Percentiles rank a stretch among this genome's conserved stretches.
Evolutionary conservation across 441 rosid species (phyloP).

Genomic region (Jatropha podagrica): DNA sequence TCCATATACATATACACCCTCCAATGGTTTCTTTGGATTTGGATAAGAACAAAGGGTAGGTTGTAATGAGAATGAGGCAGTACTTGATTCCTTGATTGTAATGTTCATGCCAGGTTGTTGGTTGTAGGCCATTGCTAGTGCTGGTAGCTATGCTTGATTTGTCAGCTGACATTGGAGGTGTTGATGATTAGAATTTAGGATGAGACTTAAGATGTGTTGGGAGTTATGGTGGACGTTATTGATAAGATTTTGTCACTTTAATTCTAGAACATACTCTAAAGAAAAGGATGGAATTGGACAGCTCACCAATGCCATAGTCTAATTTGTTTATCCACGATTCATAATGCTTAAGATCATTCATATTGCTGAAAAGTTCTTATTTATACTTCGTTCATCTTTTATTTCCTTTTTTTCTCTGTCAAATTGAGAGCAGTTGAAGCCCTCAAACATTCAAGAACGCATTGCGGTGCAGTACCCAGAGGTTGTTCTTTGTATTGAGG

Average conservation of each 20-base stretch:
- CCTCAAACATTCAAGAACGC: constrained; percentile 39
- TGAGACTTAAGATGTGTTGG: neutral
- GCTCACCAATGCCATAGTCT: neutral
- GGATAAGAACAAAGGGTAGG: neutral
- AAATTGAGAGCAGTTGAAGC: constrained; percentile 40
- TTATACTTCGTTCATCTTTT: neutral
- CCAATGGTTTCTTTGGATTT: neutral
- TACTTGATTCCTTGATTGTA: neutral
- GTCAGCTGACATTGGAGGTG: neutral
- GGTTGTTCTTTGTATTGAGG: constrained; percentile 70
- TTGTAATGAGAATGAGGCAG: neutral
- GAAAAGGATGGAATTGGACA: neutral
- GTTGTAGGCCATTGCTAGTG: neutral
- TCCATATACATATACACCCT: neutral
- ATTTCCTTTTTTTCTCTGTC: constrained; percentile 4
- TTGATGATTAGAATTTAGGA: neutral
- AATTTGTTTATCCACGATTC: neutral
- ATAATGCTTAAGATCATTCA: neutral
- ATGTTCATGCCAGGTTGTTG: neutral
- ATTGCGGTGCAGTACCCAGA: constrained; percentile 48
- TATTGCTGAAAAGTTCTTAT: constrained; percentile 8
- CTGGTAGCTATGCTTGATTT: neutral
- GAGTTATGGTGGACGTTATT: neutral
- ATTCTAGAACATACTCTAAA: neutral
- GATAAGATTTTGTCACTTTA: neutral